Evolutionary conservation across 352 stramenopile species (phyloP).

Genomic region (Pythium phragmiticola): DNA sequence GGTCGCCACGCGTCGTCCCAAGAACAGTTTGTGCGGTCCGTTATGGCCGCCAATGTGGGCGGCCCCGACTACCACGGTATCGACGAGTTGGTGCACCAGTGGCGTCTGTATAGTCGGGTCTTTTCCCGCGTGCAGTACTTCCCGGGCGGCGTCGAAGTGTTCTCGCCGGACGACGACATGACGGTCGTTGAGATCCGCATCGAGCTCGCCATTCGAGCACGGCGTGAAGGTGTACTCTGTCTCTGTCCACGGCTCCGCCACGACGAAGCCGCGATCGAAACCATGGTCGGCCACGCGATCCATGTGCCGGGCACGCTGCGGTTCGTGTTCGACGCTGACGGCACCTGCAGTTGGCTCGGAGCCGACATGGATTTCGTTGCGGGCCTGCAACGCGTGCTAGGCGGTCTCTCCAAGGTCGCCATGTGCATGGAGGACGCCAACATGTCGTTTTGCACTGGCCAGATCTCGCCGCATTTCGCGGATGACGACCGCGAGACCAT

Average conservation of each 20-base stretch:
- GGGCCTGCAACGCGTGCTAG: conserved; percentile 41
- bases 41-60: conserved; percentile 44
- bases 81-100: conserved; percentile 50
- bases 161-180: conserved; percentile 31
- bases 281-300: conserved; percentile 41
- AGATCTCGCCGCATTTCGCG: conserved; percentile 31
- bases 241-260: conserved; percentile 44
- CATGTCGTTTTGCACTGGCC: conserved; percentile 53
- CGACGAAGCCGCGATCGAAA: conserved; percentile 49
- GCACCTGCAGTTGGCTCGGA: conserved; percentile 51
- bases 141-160: conserved; percentile 33
- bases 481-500: not conserved
- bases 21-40: conserved; percentile 50
- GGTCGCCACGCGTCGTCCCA: conserved; percentile 24
- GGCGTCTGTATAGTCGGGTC: conserved; percentile 46
- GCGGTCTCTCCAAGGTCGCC: conserved; percentile 42
- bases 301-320: conserved; percentile 41
- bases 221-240: conserved; percentile 37
- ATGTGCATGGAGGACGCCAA: conserved; percentile 42
- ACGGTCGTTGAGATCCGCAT: conserved; percentile 50
- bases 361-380: conserved; percentile 59
- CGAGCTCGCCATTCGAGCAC: conserved; percentile 38
- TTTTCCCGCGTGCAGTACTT: conserved; percentile 41
- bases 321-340: conserved; percentile 51
- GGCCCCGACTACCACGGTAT: conserved; percentile 54